Conservation (phyloP, 768 basidiomycete species). For the Cystofilobasidium macerans region DNA sequence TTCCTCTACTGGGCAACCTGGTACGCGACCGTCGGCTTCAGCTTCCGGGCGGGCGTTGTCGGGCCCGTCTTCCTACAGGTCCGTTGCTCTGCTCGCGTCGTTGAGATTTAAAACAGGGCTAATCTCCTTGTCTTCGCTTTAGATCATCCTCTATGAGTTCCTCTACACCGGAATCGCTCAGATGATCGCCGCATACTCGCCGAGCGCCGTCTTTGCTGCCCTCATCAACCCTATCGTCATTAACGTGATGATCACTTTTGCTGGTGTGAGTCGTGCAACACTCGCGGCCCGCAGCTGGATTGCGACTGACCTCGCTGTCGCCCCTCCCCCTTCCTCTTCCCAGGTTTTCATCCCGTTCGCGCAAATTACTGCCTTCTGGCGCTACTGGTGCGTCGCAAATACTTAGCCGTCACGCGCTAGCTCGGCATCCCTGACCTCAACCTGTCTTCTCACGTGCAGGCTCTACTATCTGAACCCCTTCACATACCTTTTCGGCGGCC, state of each 20-base stretch:
- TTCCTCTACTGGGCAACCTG: conserved; percentile 27
- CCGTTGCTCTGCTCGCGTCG: conserved; percentile 22
- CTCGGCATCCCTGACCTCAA: background rate
- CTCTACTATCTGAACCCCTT: conserved; percentile 30
- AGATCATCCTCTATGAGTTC: conserved; percentile 31
- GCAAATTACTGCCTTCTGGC: conserved; percentile 28
- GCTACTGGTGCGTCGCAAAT: background rate
- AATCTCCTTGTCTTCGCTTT: background rate
- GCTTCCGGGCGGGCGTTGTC: conserved; percentile 30
- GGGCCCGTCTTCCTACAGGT: conserved; percentile 36
- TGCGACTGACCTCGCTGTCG: too few species aligned
- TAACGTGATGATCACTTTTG: conserved; percentile 25
- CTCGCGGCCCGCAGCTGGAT: too few species aligned
- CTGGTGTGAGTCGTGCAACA: too few species aligned
- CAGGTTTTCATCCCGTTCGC: conserved; percentile 23
- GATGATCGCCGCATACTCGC: conserved; percentile 35
- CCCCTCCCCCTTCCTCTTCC: too few species aligned
- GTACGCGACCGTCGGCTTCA: conserved; percentile 33
- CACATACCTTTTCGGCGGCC: conserved; percentile 8
- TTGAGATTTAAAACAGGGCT: too few species aligned
- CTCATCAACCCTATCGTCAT: conserved; percentile 35
- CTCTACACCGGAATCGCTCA: conserved; percentile 35
- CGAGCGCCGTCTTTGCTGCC: conserved; percentile 34
- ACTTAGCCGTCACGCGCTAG: background rate
- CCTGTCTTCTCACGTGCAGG: conserved; percentile 20